These are phyloP conservation scores for Chimonanthus praecox DNA, from an alignment of 164 flowering plant genomes.

Conservation along the genomic window DNA sequence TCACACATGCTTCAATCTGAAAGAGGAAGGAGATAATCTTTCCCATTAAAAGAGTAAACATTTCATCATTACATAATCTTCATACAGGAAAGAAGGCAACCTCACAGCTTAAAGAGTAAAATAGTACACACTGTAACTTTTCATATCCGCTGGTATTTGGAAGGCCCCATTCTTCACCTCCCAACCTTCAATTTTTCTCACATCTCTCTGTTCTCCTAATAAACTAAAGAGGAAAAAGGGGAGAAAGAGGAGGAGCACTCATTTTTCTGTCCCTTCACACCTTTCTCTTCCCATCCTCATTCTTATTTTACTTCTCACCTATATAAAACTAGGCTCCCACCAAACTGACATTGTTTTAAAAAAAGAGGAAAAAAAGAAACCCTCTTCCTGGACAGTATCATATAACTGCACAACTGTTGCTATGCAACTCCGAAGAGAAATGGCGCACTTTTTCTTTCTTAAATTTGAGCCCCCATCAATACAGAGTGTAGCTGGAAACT, in stretches of 20 bases:
- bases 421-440: constrained; percentile 19
- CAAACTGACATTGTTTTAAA: constrained; percentile 11
- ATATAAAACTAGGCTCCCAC: constrained; percentile 15
- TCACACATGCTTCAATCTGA: not conserved
- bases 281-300: constrained; percentile 49
- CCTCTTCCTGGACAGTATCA: constrained; percentile 27
- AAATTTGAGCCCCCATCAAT: constrained; percentile 16
- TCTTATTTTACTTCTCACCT: constrained; percentile 24
- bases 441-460: not conserved
- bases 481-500: constrained; percentile 53
- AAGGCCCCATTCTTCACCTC: constrained; percentile 1
- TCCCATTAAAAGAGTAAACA: not conserved
- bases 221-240: constrained; percentile 23
- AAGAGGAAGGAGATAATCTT: not conserved
- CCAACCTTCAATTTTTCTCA: constrained; percentile 2
- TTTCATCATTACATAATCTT: not conserved
- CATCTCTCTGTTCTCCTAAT: not conserved
- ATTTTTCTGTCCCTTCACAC: constrained; percentile 71
- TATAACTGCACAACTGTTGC: constrained; percentile 48
- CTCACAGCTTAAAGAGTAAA: not conserved
- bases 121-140: not conserved
- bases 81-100: constrained; percentile 1
- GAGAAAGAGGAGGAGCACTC: constrained; percentile 98
- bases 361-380: constrained; percentile 12
- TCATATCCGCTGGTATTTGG: not conserved